Evolutionary conservation across 1,139 yeast genomes (phyloP).

Genomic region (Kluyveromyces marxianus): DNA sequence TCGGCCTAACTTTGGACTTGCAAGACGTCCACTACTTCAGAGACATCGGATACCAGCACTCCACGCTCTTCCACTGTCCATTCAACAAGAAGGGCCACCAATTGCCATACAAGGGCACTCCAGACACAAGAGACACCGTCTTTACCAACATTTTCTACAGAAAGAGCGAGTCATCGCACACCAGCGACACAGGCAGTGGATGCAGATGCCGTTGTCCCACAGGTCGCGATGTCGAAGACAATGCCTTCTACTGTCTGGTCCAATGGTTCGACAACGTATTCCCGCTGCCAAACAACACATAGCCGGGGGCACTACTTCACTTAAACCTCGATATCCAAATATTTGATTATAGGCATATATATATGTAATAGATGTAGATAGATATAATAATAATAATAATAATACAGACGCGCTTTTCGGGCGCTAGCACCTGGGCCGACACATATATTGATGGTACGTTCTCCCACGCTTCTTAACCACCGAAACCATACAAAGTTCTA

Average conservation of each 20-base stretch:
- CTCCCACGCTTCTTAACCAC: slow-evolving; percentile 54
- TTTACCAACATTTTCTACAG: background rate
- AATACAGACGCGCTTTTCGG: background rate
- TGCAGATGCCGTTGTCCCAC: slow-evolving; percentile 79
- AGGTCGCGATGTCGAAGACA: slow-evolving; percentile 37
- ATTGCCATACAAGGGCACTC: slow-evolving; percentile 36
- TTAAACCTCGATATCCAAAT: too few relatives aligned
- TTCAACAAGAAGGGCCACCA: slow-evolving; percentile 46
- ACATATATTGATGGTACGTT: background rate
- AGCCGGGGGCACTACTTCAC: too few relatives aligned
- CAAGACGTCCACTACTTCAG: slow-evolving; percentile 78
- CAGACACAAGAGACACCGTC: slow-evolving; percentile 4
- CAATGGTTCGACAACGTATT: slow-evolving; percentile 31
- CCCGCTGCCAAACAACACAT: too few relatives aligned
- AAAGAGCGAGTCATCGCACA: slow-evolving; percentile 26
- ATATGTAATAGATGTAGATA: too few relatives aligned
- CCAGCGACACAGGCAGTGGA: slow-evolving; percentile 54
- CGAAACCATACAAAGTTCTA: slow-evolving; percentile 98
- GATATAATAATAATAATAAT: background rate
- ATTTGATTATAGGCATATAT: too few relatives aligned
- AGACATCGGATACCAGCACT: slow-evolving; percentile 82
- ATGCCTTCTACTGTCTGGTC: slow-evolving; percentile 32
- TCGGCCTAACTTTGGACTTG: slow-evolving; percentile 60
- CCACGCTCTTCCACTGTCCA: slow-evolving; percentile 80
- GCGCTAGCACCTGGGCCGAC: background rate